These are phyloP conservation scores for Penicillium sp. DNA, from an alignment of 2,329 filamentous ascomycete genomes.

Conservation along the genomic window DNA sequence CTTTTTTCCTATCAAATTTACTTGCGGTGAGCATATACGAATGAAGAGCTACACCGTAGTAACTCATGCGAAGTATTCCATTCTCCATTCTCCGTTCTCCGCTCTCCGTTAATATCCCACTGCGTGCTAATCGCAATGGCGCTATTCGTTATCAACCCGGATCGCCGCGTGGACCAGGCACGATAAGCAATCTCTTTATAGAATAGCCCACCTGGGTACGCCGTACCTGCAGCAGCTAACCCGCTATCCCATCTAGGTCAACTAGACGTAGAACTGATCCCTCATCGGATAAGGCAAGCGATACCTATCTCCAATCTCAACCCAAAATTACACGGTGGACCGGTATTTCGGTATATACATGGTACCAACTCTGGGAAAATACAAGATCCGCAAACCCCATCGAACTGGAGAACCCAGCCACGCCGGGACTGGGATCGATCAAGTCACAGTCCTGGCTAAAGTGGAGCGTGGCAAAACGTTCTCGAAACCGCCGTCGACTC, in stretches of 20 bases:
- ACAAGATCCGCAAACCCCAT: constrained; percentile 15
- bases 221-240: constrained; percentile 4
- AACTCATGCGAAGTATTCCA: background rate
- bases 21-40: background rate
- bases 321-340: background rate
- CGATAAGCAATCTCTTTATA: background rate
- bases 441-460: constrained; percentile 11
- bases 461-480: constrained; percentile 38
- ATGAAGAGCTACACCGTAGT: too few species aligned
- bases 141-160: constrained; percentile 15
- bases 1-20: background rate
- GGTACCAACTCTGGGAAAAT: constrained; percentile 4
- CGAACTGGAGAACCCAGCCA: constrained; percentile 20
- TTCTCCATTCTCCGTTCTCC: background rate
- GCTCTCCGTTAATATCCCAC: background rate
- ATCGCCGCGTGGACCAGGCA: constrained; percentile 7
- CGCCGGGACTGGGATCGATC: constrained; percentile 12
- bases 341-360: constrained; percentile 2
- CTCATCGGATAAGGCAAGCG: background rate
- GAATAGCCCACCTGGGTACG: background rate
- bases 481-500: constrained; percentile 23
- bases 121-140: background rate
- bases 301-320: background rate
- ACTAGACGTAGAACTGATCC: background rate
- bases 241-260: background rate